Evolutionary conservation across 176 grass and related monocot genomes (phyloP).

Genomic region (Dendrocalamus sinicus): DNA sequence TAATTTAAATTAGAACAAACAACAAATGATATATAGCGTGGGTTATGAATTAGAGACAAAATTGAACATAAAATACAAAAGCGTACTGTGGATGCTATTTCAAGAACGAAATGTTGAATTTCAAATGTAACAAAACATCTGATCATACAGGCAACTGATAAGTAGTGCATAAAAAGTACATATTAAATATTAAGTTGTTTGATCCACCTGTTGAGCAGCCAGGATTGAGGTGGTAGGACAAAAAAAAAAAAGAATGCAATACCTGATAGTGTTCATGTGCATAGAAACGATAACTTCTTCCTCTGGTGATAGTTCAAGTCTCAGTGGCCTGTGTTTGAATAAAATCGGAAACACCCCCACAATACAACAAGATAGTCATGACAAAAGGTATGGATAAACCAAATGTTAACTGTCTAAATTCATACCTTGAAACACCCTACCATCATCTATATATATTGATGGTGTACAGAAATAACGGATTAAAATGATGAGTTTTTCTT

Average conservation of each 20-base stretch:
- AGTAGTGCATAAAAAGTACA: constrained; percentile 7
- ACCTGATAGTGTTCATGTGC: constrained; percentile 93
- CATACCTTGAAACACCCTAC: constrained; percentile 6
- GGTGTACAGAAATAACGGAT: constrained; percentile 28
- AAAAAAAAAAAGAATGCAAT: constrained; percentile 31
- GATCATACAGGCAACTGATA: constrained; percentile 35
- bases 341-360: constrained; percentile 36
- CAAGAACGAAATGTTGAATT: constrained; percentile 22
- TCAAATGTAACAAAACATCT: constrained; percentile 12
- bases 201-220: constrained; percentile 9
- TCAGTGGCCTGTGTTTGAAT: constrained; percentile 67
- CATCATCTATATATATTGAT: background rate
- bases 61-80: constrained; percentile 13
- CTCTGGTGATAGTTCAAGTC: constrained; percentile 91
- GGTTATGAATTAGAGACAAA: background rate
- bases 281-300: constrained; percentile 93
- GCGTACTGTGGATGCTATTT: constrained; percentile 7
- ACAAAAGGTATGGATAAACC: constrained; percentile 22
- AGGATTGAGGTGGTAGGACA: constrained; percentile 4
- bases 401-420: background rate
- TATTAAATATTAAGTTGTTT: constrained; percentile 22
- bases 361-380: constrained; percentile 21
- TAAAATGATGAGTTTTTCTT: constrained; percentile 48
- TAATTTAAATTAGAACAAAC: constrained; percentile 7
- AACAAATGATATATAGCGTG: background rate